phyloP scores from a whole-genome alignment of 306 rosid genomes.

The Carpinus viminea region DNA sequence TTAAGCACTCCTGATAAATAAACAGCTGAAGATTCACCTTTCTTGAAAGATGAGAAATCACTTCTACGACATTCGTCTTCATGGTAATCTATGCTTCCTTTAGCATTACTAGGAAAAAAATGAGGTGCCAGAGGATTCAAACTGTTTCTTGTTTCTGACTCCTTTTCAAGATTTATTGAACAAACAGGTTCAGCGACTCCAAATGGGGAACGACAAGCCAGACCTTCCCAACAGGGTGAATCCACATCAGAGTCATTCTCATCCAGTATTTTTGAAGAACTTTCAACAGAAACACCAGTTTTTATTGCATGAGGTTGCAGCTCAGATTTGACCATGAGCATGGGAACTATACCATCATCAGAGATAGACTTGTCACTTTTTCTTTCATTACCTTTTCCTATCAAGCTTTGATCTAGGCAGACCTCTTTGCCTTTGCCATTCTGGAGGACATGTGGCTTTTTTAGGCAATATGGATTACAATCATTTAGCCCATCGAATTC shows the following conservation, averaged over 20 bases:
- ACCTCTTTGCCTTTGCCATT: conserved; percentile 23
- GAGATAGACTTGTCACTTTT: conserved; percentile 4
- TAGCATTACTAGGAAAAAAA: conserved; percentile 53
- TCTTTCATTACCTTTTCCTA: conserved; percentile 3
- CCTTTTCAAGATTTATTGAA: conserved; percentile 32
- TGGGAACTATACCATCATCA: conserved; percentile 2
- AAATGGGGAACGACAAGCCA: conserved; percentile 29
- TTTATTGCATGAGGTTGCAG: conserved; percentile 9
- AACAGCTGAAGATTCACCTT: conserved; percentile 34
- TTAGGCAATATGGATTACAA: background rate
- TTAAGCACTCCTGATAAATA: conserved; percentile 35
- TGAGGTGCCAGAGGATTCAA: conserved; percentile 70
- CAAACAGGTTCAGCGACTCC: conserved; percentile 34
- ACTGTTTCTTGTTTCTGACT: conserved; percentile 37
- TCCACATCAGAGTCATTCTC: conserved; percentile 61
- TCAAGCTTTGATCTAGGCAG: conserved; percentile 10
- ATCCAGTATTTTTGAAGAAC: conserved; percentile 19
- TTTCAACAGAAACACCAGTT: conserved; percentile 15
- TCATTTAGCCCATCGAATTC: background rate
- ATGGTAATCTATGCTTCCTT: conserved; percentile 12
- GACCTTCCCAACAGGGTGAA: conserved; percentile 73
- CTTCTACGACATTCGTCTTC: conserved; percentile 24
- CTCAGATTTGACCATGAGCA: conserved; percentile 4
- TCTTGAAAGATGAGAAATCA: conserved; percentile 34
- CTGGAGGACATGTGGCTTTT: background rate